phyloP scores from a whole-genome alignment of 2,329 filamentous ascomycete genomes.

The Parafenestella ontariensis region DNA sequence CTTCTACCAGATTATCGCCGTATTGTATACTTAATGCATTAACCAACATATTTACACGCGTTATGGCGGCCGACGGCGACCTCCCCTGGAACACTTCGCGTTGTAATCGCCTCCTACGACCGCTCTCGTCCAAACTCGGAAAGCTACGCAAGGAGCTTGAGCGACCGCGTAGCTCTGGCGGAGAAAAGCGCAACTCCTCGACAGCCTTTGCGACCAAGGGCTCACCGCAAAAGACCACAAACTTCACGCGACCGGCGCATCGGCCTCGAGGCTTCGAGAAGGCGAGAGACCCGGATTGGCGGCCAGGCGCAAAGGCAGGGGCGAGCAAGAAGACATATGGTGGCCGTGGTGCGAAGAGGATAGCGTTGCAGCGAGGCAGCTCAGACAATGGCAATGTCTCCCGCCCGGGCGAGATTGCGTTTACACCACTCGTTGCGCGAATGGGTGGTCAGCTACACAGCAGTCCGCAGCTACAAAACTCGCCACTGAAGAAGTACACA shows the following conservation, averaged over 20 bases:
- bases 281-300: conserved; percentile 46
- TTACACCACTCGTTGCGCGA: conserved; percentile 45
- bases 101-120: conserved; percentile 53
- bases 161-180: conserved; percentile 21
- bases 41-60: conserved; percentile 23
- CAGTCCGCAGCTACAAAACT: conserved; percentile 39
- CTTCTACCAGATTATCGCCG: conserved; percentile 10
- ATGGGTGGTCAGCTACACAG: conserved; percentile 35
- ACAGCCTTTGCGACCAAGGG: conserved; percentile 33
- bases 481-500: conserved; percentile 31
- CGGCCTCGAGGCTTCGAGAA: conserved; percentile 45
- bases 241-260: conserved; percentile 33
- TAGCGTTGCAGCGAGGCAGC: conserved; percentile 4
- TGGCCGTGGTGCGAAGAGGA: conserved; percentile 31
- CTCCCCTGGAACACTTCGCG: conserved; percentile 52
- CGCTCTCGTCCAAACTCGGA: conserved; percentile 50
- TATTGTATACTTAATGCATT: conserved; percentile 23
- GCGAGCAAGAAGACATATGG: conserved; percentile 44
- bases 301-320: conserved; percentile 31
- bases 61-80: conserved; percentile 41
- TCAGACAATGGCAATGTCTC: conserved; percentile 9
- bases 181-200: conserved; percentile 30
- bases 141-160: conserved; percentile 47
- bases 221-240: conserved; percentile 34
- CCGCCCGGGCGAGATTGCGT: conserved; percentile 43